phyloP scores from a whole-genome alignment of 2,329 filamentous ascomycete genomes.

The Arthrobotrys pseudoclavata region DNA sequence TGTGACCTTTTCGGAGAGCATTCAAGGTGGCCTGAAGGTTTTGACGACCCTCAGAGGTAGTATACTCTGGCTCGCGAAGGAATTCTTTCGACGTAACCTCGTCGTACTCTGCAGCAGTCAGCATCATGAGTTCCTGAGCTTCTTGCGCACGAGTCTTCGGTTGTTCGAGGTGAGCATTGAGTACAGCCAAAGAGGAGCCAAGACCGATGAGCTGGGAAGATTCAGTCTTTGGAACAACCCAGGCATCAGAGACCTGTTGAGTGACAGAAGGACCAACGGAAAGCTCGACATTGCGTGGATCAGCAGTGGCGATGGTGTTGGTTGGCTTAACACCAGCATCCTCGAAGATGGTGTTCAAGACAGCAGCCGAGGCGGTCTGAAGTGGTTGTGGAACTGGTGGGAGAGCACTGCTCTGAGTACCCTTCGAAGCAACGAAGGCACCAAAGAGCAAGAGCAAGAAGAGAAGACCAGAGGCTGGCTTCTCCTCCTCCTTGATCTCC shows the following conservation, averaged over 20 bases:
- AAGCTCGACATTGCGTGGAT: constrained; percentile 64
- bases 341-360: constrained; percentile 85
- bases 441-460: constrained; percentile 86
- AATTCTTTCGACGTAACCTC: constrained; percentile 83
- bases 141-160: constrained; percentile 83
- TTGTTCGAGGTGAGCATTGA: constrained; percentile 68
- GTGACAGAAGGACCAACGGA: constrained; percentile 56
- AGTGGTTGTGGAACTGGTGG: constrained; percentile 85
- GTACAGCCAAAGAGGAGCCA: constrained; percentile 65
- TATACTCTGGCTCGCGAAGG: constrained; percentile 72
- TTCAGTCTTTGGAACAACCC: constrained; percentile 63
- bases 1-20: constrained; percentile 77
- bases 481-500: constrained; percentile 74
- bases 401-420: constrained; percentile 77
- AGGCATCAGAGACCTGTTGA: constrained; percentile 61
- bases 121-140: constrained; percentile 86
- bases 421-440: constrained; percentile 93
- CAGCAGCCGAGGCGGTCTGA: constrained; percentile 80
- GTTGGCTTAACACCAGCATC: constrained; percentile 75
- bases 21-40: constrained; percentile 85
- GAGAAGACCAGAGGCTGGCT: constrained; percentile 79
- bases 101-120: constrained; percentile 90
- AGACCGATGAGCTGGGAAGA: constrained; percentile 63
- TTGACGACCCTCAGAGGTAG: constrained; percentile 75
- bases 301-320: constrained; percentile 60